Percentiles rank a stretch among this genome's conserved stretches.
These are phyloP conservation scores for Arthrinium puccinioides DNA, from an alignment of 2,329 filamentous ascomycete genomes.

Conservation along the genomic window DNA sequence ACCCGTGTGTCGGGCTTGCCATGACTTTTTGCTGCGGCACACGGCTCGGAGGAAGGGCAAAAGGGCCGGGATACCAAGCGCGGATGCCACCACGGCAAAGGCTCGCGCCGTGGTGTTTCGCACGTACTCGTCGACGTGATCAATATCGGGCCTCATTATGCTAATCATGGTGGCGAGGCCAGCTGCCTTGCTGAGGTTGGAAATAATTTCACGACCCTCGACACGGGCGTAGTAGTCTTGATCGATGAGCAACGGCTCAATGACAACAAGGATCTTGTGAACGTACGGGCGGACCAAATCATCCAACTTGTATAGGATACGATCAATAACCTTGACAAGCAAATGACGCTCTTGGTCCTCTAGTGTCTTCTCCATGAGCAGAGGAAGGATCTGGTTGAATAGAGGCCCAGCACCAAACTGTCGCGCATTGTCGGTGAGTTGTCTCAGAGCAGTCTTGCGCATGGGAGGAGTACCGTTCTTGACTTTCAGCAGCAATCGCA, in stretches of 20 bases:
- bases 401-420: slow-evolving; percentile 90
- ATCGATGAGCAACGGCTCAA: slow-evolving; percentile 97
- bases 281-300: slow-evolving; percentile 93
- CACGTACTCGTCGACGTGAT: slow-evolving; percentile 97
- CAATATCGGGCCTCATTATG: slow-evolving; percentile 97
- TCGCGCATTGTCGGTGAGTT: slow-evolving; percentile 94
- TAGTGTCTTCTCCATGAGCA: slow-evolving; percentile 96
- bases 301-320: slow-evolving; percentile 96
- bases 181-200: slow-evolving; percentile 92
- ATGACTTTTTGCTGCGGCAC: slow-evolving; percentile 97
- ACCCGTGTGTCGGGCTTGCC: slow-evolving; percentile 95
- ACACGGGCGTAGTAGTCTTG: slow-evolving; percentile 99
- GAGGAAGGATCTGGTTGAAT: slow-evolving; percentile 93
- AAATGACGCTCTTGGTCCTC: slow-evolving; percentile 98
- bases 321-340: slow-evolving; percentile 97
- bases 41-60: slow-evolving; percentile 93
- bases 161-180: slow-evolving; percentile 98
- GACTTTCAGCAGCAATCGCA: slow-evolving; percentile 92
- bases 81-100: slow-evolving; percentile 94
- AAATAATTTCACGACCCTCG: slow-evolving; percentile 97
- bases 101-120: slow-evolving; percentile 95
- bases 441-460: slow-evolving; percentile 94
- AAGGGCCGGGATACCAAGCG: slow-evolving; percentile 88
- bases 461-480: slow-evolving; percentile 99
- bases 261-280: slow-evolving; percentile 97